Percentiles rank a stretch among this genome's conserved stretches.
phyloP scores from a whole-genome alignment of 768 basidiomycete genomes.

The Boletales sp. region DNA sequence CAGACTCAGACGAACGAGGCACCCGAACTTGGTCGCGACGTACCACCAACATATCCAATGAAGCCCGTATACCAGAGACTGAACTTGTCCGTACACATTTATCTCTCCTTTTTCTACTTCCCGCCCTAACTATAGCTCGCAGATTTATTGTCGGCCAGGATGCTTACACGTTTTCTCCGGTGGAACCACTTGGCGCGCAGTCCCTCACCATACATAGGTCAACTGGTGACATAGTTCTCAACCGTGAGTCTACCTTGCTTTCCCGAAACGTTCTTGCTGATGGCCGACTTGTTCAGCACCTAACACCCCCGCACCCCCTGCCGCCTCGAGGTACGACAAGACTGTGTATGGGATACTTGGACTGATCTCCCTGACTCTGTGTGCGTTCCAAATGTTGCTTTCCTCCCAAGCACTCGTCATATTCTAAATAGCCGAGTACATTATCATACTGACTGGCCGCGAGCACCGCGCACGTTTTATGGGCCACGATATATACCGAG shows the following conservation, averaged over 20 bases:
- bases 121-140: neutral
- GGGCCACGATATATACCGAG: slow-evolving; percentile 84
- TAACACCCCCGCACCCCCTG: slow-evolving; percentile 49
- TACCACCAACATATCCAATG: slow-evolving; percentile 42
- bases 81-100: slow-evolving; percentile 50
- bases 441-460: slow-evolving; percentile 84
- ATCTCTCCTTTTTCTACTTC: neutral
- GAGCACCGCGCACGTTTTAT: slow-evolving; percentile 75
- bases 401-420: neutral
- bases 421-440: slow-evolving; percentile 73
- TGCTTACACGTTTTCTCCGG: slow-evolving; percentile 76
- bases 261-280: neutral
- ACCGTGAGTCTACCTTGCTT: slow-evolving; percentile 43
- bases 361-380: slow-evolving; percentile 70
- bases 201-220: slow-evolving; percentile 69
- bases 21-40: slow-evolving; percentile 6
- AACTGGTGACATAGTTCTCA: slow-evolving; percentile 73
- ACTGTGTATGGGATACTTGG: slow-evolving; percentile 74
- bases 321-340: slow-evolving; percentile 58
- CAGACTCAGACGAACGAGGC: slow-evolving; percentile 34
- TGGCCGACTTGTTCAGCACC: slow-evolving; percentile 37
- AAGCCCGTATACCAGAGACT: slow-evolving; percentile 69
- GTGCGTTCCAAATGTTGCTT: slow-evolving; percentile 39
- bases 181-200: slow-evolving; percentile 54
- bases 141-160: slow-evolving; percentile 72